Evolutionary conservation across 495 filamentous ascomycete species (phyloP).

Genomic region (Hyphodiscus hymeniophilus): DNA sequence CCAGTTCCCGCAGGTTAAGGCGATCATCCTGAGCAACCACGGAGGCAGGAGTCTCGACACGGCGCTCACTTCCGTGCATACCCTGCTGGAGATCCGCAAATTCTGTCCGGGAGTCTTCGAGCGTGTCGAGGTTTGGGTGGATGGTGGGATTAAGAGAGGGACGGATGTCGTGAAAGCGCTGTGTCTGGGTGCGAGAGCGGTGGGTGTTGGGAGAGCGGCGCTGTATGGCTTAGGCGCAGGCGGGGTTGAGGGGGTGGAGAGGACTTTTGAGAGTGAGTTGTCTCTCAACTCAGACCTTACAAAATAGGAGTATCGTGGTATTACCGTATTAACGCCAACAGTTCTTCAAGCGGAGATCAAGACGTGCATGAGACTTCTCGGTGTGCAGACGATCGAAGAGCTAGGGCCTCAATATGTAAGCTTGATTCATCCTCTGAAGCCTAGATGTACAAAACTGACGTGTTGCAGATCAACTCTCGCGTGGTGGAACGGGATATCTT

Average conservation of each 20-base stretch:
- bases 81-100: conserved; percentile 79
- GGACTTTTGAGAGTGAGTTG: conserved; percentile 72
- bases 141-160: conserved; percentile 81
- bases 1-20: conserved; percentile 62
- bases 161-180: conserved; percentile 90
- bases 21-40: conserved; percentile 83
- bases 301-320: conserved; percentile 4
- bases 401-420: conserved; percentile 69
- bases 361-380: conserved; percentile 81
- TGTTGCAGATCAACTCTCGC: conserved; percentile 30
- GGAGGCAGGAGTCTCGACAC: conserved; percentile 83
- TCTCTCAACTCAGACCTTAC: not conserved
- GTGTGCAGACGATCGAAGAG: conserved; percentile 64
- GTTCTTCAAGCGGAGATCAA: conserved; percentile 77
- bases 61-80: conserved; percentile 80
- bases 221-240: conserved; percentile 80
- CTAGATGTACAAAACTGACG: not conserved
- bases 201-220: conserved; percentile 76
- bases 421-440: conserved; percentile 15
- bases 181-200: conserved; percentile 79
- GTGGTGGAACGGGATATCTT: conserved; percentile 38
- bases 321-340: conserved; percentile 24
- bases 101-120: conserved; percentile 85
- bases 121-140: conserved; percentile 75
- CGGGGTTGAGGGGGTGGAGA: conserved; percentile 75